Evolutionary conservation across 1,284 basidiomycete genomes (phyloP).

Genomic region (Phylloboletellus chloephorus): DNA sequence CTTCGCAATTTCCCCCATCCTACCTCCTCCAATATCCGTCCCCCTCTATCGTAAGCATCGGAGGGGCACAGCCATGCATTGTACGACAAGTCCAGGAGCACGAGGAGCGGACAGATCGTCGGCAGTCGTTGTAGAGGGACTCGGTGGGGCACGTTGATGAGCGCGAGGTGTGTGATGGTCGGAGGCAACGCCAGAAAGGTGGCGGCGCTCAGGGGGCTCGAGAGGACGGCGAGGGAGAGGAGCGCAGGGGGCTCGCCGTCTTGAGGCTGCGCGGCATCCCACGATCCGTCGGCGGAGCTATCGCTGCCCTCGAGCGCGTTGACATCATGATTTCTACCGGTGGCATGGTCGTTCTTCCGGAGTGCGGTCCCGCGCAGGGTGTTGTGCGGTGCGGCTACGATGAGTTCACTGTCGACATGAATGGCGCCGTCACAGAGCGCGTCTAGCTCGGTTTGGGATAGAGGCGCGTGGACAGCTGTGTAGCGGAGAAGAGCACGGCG

Average conservation of each 20-base stretch:
- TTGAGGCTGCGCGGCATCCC: conserved; percentile 19
- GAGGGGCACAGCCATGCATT: conserved; percentile 51
- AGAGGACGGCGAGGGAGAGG: conserved; percentile 38
- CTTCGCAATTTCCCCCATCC: conserved; percentile 51
- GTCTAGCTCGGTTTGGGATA: conserved; percentile 44
- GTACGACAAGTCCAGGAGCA: conserved; percentile 60
- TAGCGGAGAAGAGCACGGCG: conserved; percentile 51
- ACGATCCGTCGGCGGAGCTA: conserved; percentile 9
- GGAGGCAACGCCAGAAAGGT: conserved; percentile 49
- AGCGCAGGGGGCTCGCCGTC: conserved; percentile 29
- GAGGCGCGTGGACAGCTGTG: conserved; percentile 49
- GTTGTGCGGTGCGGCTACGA: conserved; percentile 53
- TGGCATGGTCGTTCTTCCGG: conserved; percentile 9
- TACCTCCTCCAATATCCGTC: conserved; percentile 43
- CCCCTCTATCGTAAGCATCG: conserved; percentile 19
- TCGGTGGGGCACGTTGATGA: conserved; percentile 42
- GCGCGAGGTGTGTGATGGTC: conserved; percentile 52
- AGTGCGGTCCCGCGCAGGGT: conserved; percentile 42
- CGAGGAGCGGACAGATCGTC: conserved; percentile 54
- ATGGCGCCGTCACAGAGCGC: conserved; percentile 44
- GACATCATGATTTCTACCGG: background rate
- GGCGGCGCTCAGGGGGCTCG: conserved; percentile 30
- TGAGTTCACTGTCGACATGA: conserved; percentile 55
- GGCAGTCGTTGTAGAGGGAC: conserved; percentile 53
- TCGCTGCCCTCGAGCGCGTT: background rate